Evolutionary conservation across 2,329 filamentous ascomycete species (phyloP), one percentile per base, ranked within the genome.

Genomic region (Ophiocordyceps camponoti-floridani): DNA sequence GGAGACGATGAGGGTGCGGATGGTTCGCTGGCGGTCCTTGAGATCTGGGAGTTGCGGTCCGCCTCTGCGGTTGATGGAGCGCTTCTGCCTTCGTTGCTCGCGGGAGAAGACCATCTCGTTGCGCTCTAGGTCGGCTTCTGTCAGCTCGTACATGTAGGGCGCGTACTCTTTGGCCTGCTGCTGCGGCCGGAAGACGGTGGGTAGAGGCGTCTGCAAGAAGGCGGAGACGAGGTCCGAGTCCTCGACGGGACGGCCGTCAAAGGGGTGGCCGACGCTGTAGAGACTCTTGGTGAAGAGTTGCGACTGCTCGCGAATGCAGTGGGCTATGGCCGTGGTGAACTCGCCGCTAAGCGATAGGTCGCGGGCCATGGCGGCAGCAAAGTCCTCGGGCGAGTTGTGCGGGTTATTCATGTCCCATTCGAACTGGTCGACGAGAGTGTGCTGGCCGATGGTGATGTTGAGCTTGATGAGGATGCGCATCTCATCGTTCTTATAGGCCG

Each of bases 381-480:
- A 98, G 47, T 94, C 86, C 63, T 98, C 91, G 2, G 91, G 87
- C 0, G 84, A 93, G 60, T 98, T 98, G 45, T 82, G 67, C 0
- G 88, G 83, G 59, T 94, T 93, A 63, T 96, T 96, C 58, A 96
- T 87, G 54, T 98, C 91, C 91, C 91, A 98, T 62, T 98, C 91
- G 49, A 98, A 96, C 59, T 96, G 91, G 56, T 98, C 91, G 33
- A 95, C 82, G 26, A 98, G 70, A 0, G 88, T 96, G 57, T 94
- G 85, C 50, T 85, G 82, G 38, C 89, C 91, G 56, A 98, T 95
- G 7, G 91, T 96, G 56, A 98, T 94, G 62, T 96, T 95, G 43
- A 98, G 72, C 62, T 95, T 96, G 62, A 98, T 78, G 40, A 94
- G 67, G 52, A 98, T 84, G 43, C 91, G 82, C 89, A 98, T 95